Conservation (phyloP, 2,329 filamentous ascomycete genomes). For the Sclerotinia spermophila region DNA sequence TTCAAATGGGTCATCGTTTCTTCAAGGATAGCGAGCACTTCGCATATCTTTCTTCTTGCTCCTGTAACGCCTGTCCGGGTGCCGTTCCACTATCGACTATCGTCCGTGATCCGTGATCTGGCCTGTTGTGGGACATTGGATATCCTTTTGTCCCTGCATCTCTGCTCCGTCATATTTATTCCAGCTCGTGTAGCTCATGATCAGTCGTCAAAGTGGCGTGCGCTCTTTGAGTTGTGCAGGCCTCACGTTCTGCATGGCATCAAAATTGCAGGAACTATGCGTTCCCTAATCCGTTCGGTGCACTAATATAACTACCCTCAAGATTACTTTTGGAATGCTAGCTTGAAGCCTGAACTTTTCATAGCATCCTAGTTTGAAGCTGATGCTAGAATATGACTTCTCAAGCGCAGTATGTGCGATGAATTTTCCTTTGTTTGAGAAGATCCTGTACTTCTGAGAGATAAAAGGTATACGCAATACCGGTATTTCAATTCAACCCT, state of each 20-base stretch:
- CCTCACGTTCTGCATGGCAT: too few species aligned
- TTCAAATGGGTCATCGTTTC: neutral
- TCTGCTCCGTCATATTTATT: neutral
- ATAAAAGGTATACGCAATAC: slow-evolving; percentile 84
- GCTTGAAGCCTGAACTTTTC: neutral
- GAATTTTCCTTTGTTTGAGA: slow-evolving; percentile 63
- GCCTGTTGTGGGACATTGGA: slow-evolving; percentile 23
- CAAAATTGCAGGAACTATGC: too few species aligned
- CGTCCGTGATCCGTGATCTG: neutral
- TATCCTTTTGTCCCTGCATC: neutral
- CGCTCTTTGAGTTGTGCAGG: neutral
- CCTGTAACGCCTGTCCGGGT: neutral
- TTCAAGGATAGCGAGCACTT: slow-evolving; percentile 36
- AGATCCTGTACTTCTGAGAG: slow-evolving; percentile 75
- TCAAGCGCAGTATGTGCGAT: neutral
- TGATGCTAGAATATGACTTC: neutral
- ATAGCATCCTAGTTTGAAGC: neutral
- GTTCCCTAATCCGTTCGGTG: neutral
- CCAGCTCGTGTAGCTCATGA: too few species aligned
- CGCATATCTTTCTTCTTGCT: slow-evolving; percentile 30
- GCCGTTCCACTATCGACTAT: slow-evolving; percentile 23
- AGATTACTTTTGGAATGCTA: too few species aligned
- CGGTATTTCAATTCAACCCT: slow-evolving; percentile 72
- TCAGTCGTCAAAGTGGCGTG: neutral
- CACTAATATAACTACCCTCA: neutral